Conservation (phyloP, 164 flowering plant species). For the Annona cherimola region DNA sequence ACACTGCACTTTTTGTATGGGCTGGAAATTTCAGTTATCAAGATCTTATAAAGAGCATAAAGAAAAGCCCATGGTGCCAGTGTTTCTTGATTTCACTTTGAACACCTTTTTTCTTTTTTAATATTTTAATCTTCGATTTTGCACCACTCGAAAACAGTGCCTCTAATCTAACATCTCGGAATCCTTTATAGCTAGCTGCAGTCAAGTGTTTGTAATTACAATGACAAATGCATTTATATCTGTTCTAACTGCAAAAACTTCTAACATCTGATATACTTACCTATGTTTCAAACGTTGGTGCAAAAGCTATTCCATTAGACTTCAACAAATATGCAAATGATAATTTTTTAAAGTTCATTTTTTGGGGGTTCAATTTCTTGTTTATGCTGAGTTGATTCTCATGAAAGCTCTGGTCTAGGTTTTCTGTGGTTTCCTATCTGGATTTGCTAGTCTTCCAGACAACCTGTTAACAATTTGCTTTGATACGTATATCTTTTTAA, state of each 20-base stretch:
- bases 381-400: too few relatives aligned
- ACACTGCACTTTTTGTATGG: background rate
- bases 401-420: too few relatives aligned
- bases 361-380: background rate
- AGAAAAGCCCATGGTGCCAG: conserved; percentile 54
- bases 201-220: background rate
- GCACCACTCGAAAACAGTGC: background rate
- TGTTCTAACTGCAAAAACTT: background rate
- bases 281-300: background rate
- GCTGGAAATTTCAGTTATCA: conserved; percentile 37
- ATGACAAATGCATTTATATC: background rate
- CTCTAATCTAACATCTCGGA: background rate
- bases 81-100: background rate
- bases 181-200: background rate
- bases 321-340: background rate
- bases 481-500: too few relatives aligned
- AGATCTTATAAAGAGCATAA: conserved; percentile 45
- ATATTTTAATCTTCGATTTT: background rate
- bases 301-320: background rate
- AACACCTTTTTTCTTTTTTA: background rate
- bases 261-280: background rate
- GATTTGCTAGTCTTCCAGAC: too few relatives aligned
- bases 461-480: too few relatives aligned
- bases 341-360: background rate
- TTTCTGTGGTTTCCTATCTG: too few relatives aligned